Percentiles rank a stretch among this genome's conserved stretches.
Evolutionary conservation across 2,329 filamentous ascomycete species (phyloP).

Genomic region (Pyricularia sp.): DNA sequence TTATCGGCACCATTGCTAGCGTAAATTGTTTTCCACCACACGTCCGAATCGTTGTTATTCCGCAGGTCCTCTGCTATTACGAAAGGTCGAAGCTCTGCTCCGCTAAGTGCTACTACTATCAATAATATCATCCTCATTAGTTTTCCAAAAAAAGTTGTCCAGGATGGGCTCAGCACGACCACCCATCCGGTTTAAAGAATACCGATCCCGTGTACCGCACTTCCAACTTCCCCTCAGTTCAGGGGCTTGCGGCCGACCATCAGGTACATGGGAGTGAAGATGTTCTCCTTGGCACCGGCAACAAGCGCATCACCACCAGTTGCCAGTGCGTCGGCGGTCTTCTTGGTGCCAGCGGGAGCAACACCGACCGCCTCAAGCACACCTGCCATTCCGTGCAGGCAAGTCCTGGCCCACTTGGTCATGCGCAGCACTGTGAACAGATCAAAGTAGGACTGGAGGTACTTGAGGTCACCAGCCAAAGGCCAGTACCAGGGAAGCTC

Average conservation of each 20-base stretch:
- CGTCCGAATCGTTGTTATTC: neutral
- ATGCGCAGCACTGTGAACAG: constrained; percentile 78
- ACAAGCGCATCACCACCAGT: constrained; percentile 77
- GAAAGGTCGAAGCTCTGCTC: neutral
- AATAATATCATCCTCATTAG: neutral
- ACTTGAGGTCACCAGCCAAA: constrained; percentile 72
- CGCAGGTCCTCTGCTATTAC: neutral
- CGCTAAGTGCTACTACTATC: neutral
- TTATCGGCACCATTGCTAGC: neutral
- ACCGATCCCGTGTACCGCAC: neutral
- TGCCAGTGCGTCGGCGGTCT: constrained; percentile 87
- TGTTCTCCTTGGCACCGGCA: constrained; percentile 73
- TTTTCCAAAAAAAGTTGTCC: neutral
- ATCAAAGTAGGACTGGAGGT: constrained; percentile 72
- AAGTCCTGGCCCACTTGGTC: constrained; percentile 71
- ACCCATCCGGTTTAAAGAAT: neutral
- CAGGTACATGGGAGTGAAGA: constrained; percentile 99
- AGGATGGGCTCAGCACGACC: neutral
- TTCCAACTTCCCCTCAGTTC: constrained; percentile 17
- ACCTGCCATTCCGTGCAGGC: constrained; percentile 70
- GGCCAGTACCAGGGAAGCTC: constrained; percentile 90
- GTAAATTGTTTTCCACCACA: neutral
- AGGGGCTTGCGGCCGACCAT: constrained; percentile 85
- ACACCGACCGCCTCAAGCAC: constrained; percentile 64
- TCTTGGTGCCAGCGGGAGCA: constrained; percentile 77